phyloP scores from a whole-genome alignment of 495 filamentous ascomycete species.

The Neurospora hispaniola region DNA sequence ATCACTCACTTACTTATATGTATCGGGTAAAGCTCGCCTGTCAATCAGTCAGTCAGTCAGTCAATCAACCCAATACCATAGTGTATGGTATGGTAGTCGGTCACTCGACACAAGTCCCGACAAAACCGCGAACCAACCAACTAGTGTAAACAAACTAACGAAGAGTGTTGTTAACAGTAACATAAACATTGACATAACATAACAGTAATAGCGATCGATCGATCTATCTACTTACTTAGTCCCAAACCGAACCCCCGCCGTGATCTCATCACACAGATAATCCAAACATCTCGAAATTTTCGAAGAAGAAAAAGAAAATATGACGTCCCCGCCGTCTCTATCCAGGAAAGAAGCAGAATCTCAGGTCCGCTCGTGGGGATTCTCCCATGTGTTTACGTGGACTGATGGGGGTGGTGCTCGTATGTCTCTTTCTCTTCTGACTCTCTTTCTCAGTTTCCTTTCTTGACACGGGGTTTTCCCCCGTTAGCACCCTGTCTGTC shows the following conservation, averaged over 20 bases:
- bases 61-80: background rate
- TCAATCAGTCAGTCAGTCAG: background rate
- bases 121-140: background rate
- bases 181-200: no score
- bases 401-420: constrained; percentile 57
- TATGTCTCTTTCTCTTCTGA: background rate
- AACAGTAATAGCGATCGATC: background rate
- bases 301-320: background rate
- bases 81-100: background rate
- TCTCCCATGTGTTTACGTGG: constrained; percentile 70
- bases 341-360: constrained; percentile 31
- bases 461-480: no score
- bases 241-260: background rate
- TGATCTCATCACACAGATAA: background rate
- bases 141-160: background rate
- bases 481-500: no score
- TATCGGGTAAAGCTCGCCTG: background rate
- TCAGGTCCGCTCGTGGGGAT: constrained; percentile 67
- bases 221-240: background rate
- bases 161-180: background rate
- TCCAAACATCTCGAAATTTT: background rate
- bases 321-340: background rate
- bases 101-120: background rate
- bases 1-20: background rate
- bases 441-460: no score